Evolutionary conservation across 345 rosid species (phyloP).

Genomic region (Tarenaya hassleriana): DNA sequence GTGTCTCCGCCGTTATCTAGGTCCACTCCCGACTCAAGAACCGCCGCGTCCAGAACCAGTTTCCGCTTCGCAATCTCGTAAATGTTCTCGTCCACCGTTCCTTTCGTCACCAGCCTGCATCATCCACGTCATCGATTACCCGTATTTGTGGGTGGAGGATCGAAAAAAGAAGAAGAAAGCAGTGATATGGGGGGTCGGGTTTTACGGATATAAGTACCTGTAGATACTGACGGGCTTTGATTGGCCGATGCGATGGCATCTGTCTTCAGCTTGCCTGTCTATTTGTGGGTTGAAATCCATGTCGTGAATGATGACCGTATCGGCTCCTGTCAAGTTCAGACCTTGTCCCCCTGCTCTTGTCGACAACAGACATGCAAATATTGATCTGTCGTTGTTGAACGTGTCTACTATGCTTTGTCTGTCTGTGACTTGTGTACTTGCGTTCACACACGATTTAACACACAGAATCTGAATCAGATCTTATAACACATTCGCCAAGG

Average conservation of each 20-base stretch:
- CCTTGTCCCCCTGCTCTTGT: conserved; percentile 98
- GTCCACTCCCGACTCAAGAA: conserved; percentile 66
- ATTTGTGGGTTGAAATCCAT: conserved; percentile 99
- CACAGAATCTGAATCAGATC: background rate
- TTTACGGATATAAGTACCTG: conserved; percentile 66
- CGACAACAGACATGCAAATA: conserved; percentile 79
- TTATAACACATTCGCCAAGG: no score
- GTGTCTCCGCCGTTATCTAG: conserved; percentile 49
- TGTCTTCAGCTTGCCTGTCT: conserved; percentile 92
- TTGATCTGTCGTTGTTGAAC: conserved; percentile 72
- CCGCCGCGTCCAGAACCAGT: conserved; percentile 80
- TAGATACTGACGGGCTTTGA: conserved; percentile 81
- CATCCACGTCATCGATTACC: no score
- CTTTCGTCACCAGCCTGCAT: conserved; percentile 77
- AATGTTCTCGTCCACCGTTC: conserved; percentile 85
- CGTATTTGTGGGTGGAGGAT: no score
- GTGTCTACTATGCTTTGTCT: conserved; percentile 84
- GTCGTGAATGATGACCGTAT: conserved; percentile 79
- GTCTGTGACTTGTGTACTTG: conserved; percentile 83
- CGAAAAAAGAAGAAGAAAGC: no score
- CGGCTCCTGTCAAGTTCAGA: conserved; percentile 88
- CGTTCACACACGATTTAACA: conserved; percentile 1
- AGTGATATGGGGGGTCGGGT: no score
- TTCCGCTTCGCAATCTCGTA: conserved; percentile 91
- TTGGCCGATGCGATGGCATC: conserved; percentile 96